Evolutionary conservation across 176 grass and related monocot genomes (phyloP).

Genomic region (Lolium perenne): DNA sequence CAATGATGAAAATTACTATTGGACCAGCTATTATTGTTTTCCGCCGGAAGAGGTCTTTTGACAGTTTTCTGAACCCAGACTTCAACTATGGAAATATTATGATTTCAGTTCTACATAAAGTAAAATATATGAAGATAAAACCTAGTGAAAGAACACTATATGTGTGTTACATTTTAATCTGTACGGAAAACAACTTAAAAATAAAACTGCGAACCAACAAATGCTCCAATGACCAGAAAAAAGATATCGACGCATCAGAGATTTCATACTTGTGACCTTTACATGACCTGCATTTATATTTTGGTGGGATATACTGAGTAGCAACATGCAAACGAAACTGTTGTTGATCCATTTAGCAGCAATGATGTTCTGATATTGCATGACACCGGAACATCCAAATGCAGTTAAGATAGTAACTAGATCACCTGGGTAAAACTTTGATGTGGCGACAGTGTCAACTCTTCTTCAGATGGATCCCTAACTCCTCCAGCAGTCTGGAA

Average conservation of each 20-base stretch:
- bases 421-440: constrained; percentile 58
- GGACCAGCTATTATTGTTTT: background rate
- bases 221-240: background rate
- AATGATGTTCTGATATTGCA: background rate
- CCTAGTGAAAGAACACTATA: constrained; percentile 27
- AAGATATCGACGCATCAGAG: background rate
- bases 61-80: constrained; percentile 16
- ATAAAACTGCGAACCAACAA: background rate
- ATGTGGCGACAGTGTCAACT: constrained; percentile 51
- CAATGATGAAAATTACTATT: constrained; percentile 6
- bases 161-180: background rate
- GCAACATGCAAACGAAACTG: background rate
- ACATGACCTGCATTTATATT: background rate
- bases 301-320: too few relatives aligned
- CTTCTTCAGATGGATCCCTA: constrained; percentile 53
- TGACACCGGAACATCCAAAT: background rate
- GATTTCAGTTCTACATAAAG: background rate
- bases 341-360: background rate
- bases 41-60: constrained; percentile 1
- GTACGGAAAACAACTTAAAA: background rate
- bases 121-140: constrained; percentile 32
- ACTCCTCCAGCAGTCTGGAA: constrained; percentile 57
- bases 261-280: constrained; percentile 14
- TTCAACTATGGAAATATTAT: background rate
- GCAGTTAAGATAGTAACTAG: background rate